A percentile compares a stretch with the other conserved stretches of the same genome.
These are phyloP conservation scores for Nematocida ironsii DNA, from an alignment of 371 early-diverging fungal genomes.

Conservation along the genomic window DNA sequence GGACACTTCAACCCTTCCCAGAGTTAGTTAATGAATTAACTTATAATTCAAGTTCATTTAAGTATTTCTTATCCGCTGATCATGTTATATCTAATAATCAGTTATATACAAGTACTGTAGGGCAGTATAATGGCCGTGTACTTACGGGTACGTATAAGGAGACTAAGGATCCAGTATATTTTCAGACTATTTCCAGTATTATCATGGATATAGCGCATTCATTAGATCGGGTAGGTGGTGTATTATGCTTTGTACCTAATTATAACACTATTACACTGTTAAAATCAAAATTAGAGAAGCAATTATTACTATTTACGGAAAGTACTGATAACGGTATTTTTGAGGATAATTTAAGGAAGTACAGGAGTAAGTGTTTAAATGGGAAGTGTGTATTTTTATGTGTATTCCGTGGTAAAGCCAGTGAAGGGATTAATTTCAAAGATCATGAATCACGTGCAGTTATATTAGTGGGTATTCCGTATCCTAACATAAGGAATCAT, in stretches of 20 bases:
- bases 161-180: constrained; percentile 71
- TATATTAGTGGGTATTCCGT: constrained; percentile 84
- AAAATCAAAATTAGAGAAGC: constrained; percentile 64
- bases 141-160: constrained; percentile 71
- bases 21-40: constrained; percentile 72
- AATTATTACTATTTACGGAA: constrained; percentile 16
- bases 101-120: constrained; percentile 4
- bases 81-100: constrained; percentile 28
- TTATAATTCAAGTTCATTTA: constrained; percentile 15
- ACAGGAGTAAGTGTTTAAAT: constrained; percentile 64
- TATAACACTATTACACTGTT: constrained; percentile 71
- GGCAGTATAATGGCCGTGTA: constrained; percentile 1
- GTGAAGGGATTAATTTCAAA: constrained; percentile 87
- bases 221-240: constrained; percentile 32
- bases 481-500: constrained; percentile 73
- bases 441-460: constrained; percentile 82
- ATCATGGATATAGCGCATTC: constrained; percentile 64
- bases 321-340: constrained; percentile 67
- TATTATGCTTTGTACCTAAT: constrained; percentile 70
- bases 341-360: constrained; percentile 71
- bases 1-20: constrained; percentile 77
- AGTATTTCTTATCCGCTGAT: constrained; percentile 1
- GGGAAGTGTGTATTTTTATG: constrained; percentile 72
- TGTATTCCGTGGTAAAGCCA: constrained; percentile 81
- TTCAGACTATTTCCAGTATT: constrained; percentile 73